Evolutionary conservation across 139 green algal species (phyloP), one percentile per base, ranked within the genome.

Genomic region (Nannochloris sp.): DNA sequence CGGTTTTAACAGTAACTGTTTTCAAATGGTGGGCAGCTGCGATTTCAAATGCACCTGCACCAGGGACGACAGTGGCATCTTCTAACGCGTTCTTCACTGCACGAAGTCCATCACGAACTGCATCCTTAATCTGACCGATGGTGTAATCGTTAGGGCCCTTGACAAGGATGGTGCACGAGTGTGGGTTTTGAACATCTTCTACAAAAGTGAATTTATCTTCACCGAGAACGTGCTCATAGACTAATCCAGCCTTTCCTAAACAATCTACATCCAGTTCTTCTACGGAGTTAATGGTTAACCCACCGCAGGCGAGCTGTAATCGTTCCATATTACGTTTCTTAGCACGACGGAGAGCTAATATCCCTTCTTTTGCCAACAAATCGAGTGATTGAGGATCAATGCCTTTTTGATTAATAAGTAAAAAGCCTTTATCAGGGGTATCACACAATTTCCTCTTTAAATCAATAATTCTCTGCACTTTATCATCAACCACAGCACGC

Each of bases 201-300:
- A 99, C 85, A 68, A 99, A 99, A 1, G 95, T 99, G 87, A 93
- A 99, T 84, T 98, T 99, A 23, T 99, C 95, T 60, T 99, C 95
- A 3, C 95, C 95, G 13, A 99, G 83, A 53, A 95, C 80, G 77
- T 99, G 91, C 80, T 99, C 94, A 66, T 98, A 98, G 62, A 99
- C 91, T 48, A 77, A 34, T 0, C 92, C 90, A 8, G 88, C 90
- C 54, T 81, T 77, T 9, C 89, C 87, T 53, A 84, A 57, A 54
- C 68, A 77, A 14, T 92, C 86, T 27, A 80, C 73, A 0, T 36
- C 67, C 38, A 97, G 72, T 72, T 97, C 92, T 63, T 97, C 91
- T 15, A 93, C 75, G 19, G 51, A 68, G 66, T 79, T 79, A 27
- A 79, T 65, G 8, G 61, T 64, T 35, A 65, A 60, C 44, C 92